phyloP scores from a whole-genome alignment of 2,329 filamentous ascomycete genomes.

The Colletotrichum tropicale region DNA sequence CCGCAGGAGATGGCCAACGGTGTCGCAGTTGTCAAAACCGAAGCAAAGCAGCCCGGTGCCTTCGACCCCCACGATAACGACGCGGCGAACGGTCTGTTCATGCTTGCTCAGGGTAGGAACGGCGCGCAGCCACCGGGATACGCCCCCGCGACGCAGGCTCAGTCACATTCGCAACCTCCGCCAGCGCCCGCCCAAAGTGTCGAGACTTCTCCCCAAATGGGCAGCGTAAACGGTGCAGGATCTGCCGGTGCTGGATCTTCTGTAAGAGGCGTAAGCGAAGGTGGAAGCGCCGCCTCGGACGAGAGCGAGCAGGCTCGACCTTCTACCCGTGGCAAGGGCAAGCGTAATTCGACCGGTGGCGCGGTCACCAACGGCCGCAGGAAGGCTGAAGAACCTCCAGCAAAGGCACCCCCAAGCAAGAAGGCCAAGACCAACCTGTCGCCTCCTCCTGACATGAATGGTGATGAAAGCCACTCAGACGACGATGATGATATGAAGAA shows the following conservation, averaged over 20 bases:
- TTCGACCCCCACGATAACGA: constrained; percentile 93
- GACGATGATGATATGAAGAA: constrained; percentile 57
- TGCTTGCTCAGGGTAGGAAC: constrained; percentile 80
- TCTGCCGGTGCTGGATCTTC: constrained; percentile 40
- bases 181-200: constrained; percentile 36
- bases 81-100: constrained; percentile 91
- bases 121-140: constrained; percentile 58
- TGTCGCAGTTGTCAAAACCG: constrained; percentile 44
- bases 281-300: constrained; percentile 74
- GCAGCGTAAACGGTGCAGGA: constrained; percentile 48
- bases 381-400: constrained; percentile 73
- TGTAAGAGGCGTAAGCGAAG: constrained; percentile 67
- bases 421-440: constrained; percentile 68
- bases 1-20: constrained; percentile 41
- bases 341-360: constrained; percentile 60
- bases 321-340: constrained; percentile 69
- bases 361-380: constrained; percentile 68
- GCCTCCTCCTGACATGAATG: constrained; percentile 30
- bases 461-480: constrained; percentile 33
- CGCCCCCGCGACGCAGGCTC: constrained; percentile 47
- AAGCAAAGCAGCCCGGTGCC: constrained; percentile 63
- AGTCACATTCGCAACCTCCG: constrained; percentile 54
- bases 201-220: constrained; percentile 57
- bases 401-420: constrained; percentile 71
- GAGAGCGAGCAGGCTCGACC: constrained; percentile 73